Evolutionary conservation across 768 basidiomycete genomes (phyloP).

Genomic region (Phaeotremella fagi): DNA sequence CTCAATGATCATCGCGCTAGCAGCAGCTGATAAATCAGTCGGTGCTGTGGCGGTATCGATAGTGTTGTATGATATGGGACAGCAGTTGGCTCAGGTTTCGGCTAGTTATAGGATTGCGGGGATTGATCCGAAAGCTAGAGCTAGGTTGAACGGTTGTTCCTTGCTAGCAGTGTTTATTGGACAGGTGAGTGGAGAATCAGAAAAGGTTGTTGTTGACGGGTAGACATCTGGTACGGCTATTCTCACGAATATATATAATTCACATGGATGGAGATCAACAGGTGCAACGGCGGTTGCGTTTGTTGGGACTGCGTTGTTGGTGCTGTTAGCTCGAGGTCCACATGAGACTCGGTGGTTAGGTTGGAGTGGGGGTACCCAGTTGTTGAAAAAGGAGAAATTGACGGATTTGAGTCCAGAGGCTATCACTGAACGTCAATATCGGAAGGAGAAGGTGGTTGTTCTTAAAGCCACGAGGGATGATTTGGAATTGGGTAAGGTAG

Average conservation of each 20-base stretch:
- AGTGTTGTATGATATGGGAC: conserved; percentile 64
- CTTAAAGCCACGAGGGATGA: not conserved
- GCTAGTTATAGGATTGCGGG: conserved; percentile 57
- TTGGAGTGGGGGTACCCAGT: conserved; percentile 48
- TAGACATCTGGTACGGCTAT: conserved; percentile 70
- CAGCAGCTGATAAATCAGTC: conserved; percentile 65
- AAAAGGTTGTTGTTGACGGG: not conserved
- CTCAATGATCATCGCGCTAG: conserved; percentile 56
- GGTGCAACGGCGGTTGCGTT: conserved; percentile 61
- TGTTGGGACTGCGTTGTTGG: conserved; percentile 56
- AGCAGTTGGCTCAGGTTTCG: conserved; percentile 70
- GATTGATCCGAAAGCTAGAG: conserved; percentile 54
- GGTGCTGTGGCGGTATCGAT: conserved; percentile 66
- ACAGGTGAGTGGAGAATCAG: conserved; percentile 50
- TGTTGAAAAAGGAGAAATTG: conserved; percentile 30
- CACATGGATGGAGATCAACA: conserved; percentile 65
- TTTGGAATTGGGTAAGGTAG: not conserved
- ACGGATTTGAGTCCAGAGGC: conserved; percentile 37
- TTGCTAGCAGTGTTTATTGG: conserved; percentile 72
- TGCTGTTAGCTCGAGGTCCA: conserved; percentile 62
- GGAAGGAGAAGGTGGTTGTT: not conserved
- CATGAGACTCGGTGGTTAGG: conserved; percentile 54
- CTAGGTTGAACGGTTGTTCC: conserved; percentile 71
- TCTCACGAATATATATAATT: conserved; percentile 65
- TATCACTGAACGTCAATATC: conserved; percentile 23